Evolutionary conservation across 2,329 filamentous ascomycete genomes (phyloP).

Genomic region (Colletotrichum sp.): DNA sequence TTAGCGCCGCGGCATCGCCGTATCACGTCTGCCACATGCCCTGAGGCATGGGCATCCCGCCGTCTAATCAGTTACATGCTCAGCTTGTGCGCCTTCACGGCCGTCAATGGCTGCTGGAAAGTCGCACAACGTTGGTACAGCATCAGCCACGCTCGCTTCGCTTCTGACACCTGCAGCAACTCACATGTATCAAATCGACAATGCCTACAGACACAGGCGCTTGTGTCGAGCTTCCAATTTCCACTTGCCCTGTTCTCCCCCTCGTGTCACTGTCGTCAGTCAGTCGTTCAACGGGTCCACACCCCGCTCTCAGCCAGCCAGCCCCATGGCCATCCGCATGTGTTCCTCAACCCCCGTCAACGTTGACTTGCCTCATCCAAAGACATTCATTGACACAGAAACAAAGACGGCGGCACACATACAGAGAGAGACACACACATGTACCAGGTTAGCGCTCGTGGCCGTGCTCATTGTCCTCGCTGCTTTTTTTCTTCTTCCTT

Average conservation of each 20-base stretch:
- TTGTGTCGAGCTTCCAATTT: background rate
- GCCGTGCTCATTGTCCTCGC: background rate
- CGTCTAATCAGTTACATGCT: background rate
- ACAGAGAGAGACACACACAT: background rate
- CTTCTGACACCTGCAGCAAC: slow-evolving; percentile 14
- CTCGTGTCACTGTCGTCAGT: background rate
- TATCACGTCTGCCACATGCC: background rate
- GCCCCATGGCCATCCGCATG: slow-evolving; percentile 3
- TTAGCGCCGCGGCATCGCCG: background rate
- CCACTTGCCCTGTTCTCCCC: background rate
- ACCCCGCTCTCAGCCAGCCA: background rate
- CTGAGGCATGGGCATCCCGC: background rate
- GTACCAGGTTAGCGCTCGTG: background rate
- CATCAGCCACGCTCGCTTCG: slow-evolving; percentile 10
- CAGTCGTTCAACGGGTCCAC: background rate
- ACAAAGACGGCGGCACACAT: background rate
- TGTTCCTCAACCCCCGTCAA: background rate
- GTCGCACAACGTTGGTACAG: background rate
- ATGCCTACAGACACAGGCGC: background rate
- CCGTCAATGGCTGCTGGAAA: background rate
- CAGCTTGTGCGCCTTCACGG: background rate
- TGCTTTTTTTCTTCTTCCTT: background rate
- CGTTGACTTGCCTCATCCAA: background rate
- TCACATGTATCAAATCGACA: background rate
- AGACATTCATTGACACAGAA: background rate